phyloP scores from a whole-genome alignment of 169 alveolate genomes.

The Plasmodium adleri region DNA sequence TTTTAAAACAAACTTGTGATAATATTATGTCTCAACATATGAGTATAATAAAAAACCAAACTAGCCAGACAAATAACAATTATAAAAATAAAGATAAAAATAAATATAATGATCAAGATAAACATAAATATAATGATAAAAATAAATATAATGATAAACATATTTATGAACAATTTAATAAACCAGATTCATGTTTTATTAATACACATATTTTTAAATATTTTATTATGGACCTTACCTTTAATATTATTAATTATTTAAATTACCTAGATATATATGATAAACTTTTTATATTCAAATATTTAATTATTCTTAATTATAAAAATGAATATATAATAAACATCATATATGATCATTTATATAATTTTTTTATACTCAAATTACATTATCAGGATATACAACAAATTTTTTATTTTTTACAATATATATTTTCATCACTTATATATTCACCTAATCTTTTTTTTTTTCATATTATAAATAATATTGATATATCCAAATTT shows the following conservation, averaged over 20 bases:
- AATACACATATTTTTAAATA: background rate
- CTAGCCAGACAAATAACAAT: background rate
- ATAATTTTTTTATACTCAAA: conserved; percentile 48
- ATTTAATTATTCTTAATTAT: conserved; percentile 31
- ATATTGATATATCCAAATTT: conserved; percentile 12
- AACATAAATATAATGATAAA: background rate
- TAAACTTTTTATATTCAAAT: conserved; percentile 29
- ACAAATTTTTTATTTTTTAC: conserved; percentile 34
- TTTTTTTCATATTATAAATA: conserved; percentile 24
- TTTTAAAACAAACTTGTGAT: no score
- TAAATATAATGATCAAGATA: background rate
- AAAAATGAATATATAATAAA: conserved; percentile 66
- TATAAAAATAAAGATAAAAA: background rate
- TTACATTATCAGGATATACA: conserved; percentile 13
- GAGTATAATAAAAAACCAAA: background rate
- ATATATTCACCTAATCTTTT: conserved; percentile 20
- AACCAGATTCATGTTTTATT: no score
- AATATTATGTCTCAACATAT: no score
- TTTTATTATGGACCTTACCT: conserved; percentile 56
- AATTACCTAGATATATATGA: conserved; percentile 34
- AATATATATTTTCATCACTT: conserved; percentile 23
- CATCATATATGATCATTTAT: conserved; percentile 25
- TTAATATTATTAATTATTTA: conserved; percentile 26
- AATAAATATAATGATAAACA: background rate
- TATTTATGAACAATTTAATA: conserved; percentile 1